Evolutionary conservation across 2,329 filamentous ascomycete genomes (phyloP).

Genomic region (Tolypocladium nubicola): DNA sequence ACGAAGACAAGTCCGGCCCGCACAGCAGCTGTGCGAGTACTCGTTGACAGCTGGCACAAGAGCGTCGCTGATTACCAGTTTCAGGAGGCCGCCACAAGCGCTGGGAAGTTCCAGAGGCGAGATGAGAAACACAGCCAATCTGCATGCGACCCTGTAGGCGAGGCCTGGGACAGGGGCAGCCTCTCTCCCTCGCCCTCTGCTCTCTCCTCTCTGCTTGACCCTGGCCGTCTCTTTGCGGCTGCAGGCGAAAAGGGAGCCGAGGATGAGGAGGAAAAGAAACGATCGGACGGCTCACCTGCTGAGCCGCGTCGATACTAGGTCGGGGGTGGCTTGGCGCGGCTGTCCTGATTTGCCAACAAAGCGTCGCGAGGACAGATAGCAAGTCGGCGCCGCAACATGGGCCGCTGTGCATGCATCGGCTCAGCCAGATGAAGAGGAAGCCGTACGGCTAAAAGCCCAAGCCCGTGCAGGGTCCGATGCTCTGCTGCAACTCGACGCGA

Average conservation of each 20-base stretch:
- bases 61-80: background rate
- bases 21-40: background rate
- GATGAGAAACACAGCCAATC: slow-evolving; percentile 9
- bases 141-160: slow-evolving; percentile 2
- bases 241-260: background rate
- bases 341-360: background rate
- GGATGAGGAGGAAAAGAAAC: background rate
- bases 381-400: background rate
- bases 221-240: background rate
- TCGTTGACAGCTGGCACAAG: background rate
- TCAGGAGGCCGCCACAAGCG: background rate
- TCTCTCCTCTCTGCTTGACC: background rate
- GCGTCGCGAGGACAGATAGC: background rate
- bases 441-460: background rate
- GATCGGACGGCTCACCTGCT: background rate
- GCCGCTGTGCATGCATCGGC: background rate
- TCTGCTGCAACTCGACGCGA: background rate
- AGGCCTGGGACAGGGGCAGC: background rate
- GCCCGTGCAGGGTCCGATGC: background rate
- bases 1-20: background rate
- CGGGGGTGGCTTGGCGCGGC: background rate
- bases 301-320: background rate
- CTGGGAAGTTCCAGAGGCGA: background rate
- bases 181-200: background rate
- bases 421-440: background rate